phyloP scores from a whole-genome alignment of 495 filamentous ascomycete species.

The Elaphomyces granulatus region DNA sequence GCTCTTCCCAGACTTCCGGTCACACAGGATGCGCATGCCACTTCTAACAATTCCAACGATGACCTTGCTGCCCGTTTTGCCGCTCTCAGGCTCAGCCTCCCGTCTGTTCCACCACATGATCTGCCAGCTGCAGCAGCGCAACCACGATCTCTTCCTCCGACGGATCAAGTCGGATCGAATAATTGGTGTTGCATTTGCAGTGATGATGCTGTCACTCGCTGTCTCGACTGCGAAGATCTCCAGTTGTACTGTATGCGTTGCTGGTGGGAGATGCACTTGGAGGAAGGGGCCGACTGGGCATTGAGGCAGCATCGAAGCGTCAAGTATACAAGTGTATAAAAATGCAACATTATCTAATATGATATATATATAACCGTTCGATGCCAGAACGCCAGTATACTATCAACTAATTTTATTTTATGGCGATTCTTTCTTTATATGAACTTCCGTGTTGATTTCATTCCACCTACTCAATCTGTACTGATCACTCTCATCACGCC shows the following conservation, averaged over 20 bases:
- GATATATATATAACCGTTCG: too few species aligned
- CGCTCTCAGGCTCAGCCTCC: conserved; percentile 3
- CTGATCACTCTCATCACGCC: too few species aligned
- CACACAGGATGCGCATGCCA: too few species aligned
- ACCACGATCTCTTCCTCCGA: too few species aligned
- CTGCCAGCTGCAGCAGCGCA: background rate
- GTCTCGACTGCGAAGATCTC: conserved; percentile 3
- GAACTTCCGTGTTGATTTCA: too few species aligned
- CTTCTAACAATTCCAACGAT: too few species aligned
- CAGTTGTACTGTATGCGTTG: conserved; percentile 5
- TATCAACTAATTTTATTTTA: too few species aligned
- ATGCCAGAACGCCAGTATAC: too few species aligned
- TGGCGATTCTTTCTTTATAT: too few species aligned
- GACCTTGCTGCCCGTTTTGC: background rate
- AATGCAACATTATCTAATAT: background rate
- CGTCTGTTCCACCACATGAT: conserved; percentile 2
- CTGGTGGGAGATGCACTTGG: conserved; percentile 6
- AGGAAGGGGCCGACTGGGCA: background rate
- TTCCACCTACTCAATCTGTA: too few species aligned
- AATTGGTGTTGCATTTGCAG: conserved; percentile 5
- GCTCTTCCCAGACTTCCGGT: too few species aligned
- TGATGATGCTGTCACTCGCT: conserved; percentile 2
- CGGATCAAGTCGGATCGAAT: background rate
- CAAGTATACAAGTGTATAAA: background rate
- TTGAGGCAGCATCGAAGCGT: conserved; percentile 1